Evolutionary conservation across 306 rosid genomes (phyloP), one percentile per base, ranked within the genome.

Genomic region (Mimosa pudica): DNA sequence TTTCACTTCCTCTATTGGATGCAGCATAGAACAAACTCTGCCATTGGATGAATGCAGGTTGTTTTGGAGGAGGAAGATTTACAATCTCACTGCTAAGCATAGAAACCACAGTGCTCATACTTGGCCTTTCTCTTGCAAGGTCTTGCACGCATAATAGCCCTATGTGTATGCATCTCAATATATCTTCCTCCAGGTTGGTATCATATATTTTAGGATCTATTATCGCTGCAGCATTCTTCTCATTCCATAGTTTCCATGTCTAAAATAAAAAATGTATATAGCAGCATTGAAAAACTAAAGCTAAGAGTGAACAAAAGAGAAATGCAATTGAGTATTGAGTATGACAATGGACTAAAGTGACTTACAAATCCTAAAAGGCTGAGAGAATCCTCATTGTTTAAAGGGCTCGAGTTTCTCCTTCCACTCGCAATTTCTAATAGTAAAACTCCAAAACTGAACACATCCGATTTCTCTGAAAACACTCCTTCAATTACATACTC

Each of bases 91-190:
- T 84, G 52, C 54, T 71, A 30, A 84, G 72, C 87, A 79, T 79
- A 24, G 84, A 80, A 80, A 80, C 7, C 32, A 67, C 49, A 17
- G 71, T 67, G 51, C 71, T 66, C 71, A 66, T 66, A 67, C 32
- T 67, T 8, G 71, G 80, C 16, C 87, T 68, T 0, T 84, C 82
- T 4, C 7, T 8, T 11, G 77, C 82, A 38, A 46, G 41, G 61
- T 84, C 84, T 80, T 80, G 87, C 54, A 80, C 87, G 44, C 87
- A 84, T 13, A 84, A 30, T 67, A 80, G 80, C 41, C 80, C 82
- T 46, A 80, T 73, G 75, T 84, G 84, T 73, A 80, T 77, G 70
- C 57, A 84, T 32, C 84, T 77, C 3, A 48, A 57, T 47, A 84
- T 80, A 57, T 65, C 10, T 12, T 57, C 48, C 24, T 48, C 35